A percentile compares a stretch with the other conserved stretches of the same genome.
phyloP scores from a whole-genome alignment of 108 stramenopile genomes.

The Cylindrotheca closterium region DNA sequence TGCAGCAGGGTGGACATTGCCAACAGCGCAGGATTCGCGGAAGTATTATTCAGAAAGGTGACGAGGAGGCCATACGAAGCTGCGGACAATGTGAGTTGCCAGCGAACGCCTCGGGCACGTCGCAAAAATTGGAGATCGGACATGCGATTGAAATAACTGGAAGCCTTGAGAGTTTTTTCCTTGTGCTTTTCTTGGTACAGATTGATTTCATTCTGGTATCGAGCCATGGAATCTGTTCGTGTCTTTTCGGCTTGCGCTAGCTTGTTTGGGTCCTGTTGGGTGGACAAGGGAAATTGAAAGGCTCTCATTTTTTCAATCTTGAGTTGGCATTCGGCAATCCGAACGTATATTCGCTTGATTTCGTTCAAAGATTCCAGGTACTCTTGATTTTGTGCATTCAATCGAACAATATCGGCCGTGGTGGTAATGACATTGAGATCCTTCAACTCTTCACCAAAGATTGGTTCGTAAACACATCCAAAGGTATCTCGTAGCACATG shows the following conservation, averaged over 20 bases:
- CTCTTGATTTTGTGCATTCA: conserved; percentile 57
- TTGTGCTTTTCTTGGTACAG: conserved; percentile 48
- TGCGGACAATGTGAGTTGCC: conserved; percentile 74
- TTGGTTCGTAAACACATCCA: conserved; percentile 61
- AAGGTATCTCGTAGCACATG: conserved; percentile 70
- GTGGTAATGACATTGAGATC: conserved; percentile 68
- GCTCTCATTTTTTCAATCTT: conserved; percentile 26
- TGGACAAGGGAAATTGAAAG: conserved; percentile 7
- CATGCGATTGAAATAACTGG: conserved; percentile 47
- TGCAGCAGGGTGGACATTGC: conserved; percentile 82
- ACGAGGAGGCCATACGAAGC: conserved; percentile 61
- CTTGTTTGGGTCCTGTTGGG: conserved; percentile 13
- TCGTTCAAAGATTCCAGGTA: conserved; percentile 44
- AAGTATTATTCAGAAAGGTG: conserved; percentile 39
- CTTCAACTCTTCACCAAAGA: conserved; percentile 53
- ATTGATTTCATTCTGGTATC: conserved; percentile 38
- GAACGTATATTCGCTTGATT: conserved; percentile 42
- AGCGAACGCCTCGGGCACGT: conserved; percentile 78
- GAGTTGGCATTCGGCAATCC: conserved; percentile 40
- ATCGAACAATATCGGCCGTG: conserved; percentile 62
- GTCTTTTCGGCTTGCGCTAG: conserved; percentile 5
- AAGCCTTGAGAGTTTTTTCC: conserved; percentile 49
- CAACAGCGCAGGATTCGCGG: conserved; percentile 41
- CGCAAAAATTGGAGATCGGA: conserved; percentile 73
- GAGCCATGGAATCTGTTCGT: conserved; percentile 21